Base-by-base conservation (phyloP, 1,284 basidiomycete genomes). In the Leccinum pachyderme region DNA sequence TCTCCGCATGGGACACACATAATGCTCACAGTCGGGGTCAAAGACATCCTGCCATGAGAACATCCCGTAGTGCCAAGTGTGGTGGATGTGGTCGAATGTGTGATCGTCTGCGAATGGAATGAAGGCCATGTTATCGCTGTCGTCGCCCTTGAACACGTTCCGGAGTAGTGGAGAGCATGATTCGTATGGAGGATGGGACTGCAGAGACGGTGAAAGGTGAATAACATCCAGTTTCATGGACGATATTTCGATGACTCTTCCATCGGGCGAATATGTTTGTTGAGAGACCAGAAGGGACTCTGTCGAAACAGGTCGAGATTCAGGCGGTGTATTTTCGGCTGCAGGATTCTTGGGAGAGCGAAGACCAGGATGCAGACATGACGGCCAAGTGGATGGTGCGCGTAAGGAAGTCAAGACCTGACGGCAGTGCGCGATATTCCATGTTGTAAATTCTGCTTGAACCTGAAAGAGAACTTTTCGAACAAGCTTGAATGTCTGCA, bases 51-150 rank as follows among this genome's bases (percentile, higher is more conserved):
- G 74, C 85, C 85, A 86, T 0, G 75, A 73, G 33, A 81, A 71
- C 5, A 67, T 63, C 9, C 64, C 68, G 64, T 84, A 79, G 3
- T 78, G 72, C n/a, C 63, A 55, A 2, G 68, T 61, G 59, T 83
- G 77, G 13, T 58, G 63, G 5, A 55, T 39, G 25, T 67, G 68
- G 52, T 81, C 59, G 59, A 86, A 87, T 0, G 47, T 59, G 3
- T 73, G 72, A 45, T 85, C 83, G 58, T 86, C 83, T 1, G 78
- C 72, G 49, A 79, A 79, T 2, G 83, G 83, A n/a, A 84, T 66
- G 63, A 85, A 87, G 1, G 73, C 73, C 74, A 86, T 76, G 29
- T 72, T 68, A 57, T 76, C 70, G 5, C 78, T 68, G 55, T 87
- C 85, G 59, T 86, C 84, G 4, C 83, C 84, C 22, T 73, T 73